Conservation (phyloP, 176 grass and related monocot species). For the barley (Hordeum vulgare) region DNA sequence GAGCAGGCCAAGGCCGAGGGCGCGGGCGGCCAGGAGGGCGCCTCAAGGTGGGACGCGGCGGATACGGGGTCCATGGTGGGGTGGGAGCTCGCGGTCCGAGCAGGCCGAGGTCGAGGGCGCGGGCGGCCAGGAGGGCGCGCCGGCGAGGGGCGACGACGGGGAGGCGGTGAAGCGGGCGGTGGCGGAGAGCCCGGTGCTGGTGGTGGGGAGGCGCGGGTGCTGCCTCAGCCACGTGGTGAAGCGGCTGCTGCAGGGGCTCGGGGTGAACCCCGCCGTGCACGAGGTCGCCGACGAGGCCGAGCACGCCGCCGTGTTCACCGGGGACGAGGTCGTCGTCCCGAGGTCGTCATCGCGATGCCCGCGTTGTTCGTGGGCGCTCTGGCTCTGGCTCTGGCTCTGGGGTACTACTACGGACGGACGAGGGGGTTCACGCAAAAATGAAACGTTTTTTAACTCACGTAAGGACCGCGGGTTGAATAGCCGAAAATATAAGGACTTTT, state of each 20-base stretch:
- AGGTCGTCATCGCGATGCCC: conserved; percentile 50
- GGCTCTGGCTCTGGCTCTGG: no score
- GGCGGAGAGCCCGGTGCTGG: conserved; percentile 68
- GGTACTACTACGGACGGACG: no score
- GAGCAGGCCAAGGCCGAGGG: no score
- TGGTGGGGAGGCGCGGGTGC: conserved; percentile 69
- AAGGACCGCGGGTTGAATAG: no score
- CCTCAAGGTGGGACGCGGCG: no score
- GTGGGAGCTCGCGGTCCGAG: not conserved
- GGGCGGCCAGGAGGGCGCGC: not conserved
- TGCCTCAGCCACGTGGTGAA: conserved; percentile 90
- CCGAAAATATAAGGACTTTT: no score
- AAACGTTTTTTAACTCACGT: no score
- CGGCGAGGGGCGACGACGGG: not conserved
- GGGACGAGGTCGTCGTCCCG: conserved; percentile 24
- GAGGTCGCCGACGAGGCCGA: conserved; percentile 66
- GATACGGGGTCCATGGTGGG: no score
- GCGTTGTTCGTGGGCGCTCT: conserved; percentile 89
- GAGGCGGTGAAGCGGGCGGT: conserved; percentile 37
- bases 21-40: no score
- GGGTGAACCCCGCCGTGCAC: conserved; percentile 73
- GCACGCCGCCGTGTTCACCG: conserved; percentile 20
- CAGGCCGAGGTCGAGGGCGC: not conserved
- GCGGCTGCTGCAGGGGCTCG: conserved; percentile 74
- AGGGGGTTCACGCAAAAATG: no score